Percentiles rank a stretch among this genome's conserved stretches.
These are phyloP conservation scores for Pseudognaphalium luteoalbum DNA, from an alignment of 129 eudicot species.

Conservation along the genomic window DNA sequence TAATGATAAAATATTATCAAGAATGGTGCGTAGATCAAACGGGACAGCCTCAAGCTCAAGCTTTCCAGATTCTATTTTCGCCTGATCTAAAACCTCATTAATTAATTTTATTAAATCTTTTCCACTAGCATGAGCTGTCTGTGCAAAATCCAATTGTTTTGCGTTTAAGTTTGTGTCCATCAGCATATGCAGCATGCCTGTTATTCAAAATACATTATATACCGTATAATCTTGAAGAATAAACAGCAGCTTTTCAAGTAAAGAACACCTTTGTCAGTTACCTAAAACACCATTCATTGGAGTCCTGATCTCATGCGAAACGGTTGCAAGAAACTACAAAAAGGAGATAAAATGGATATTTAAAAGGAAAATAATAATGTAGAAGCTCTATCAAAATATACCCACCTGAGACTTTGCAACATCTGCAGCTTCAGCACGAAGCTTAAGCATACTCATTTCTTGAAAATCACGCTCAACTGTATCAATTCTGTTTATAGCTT, in stretches of 20 bases:
- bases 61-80: constrained; percentile 89
- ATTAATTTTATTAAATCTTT: constrained; percentile 71
- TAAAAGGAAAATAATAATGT: background rate
- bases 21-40: constrained; percentile 74
- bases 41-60: constrained; percentile 89
- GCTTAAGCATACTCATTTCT: constrained; percentile 69
- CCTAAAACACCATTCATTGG: constrained; percentile 98
- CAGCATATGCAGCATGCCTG: constrained; percentile 95
- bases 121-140: constrained; percentile 86
- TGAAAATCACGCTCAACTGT: constrained; percentile 56
- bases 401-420: constrained; percentile 86
- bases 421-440: constrained; percentile 93
- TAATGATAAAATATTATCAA: constrained; percentile 70
- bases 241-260: constrained; percentile 9
- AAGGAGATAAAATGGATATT: background rate
- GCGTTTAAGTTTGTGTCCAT: constrained; percentile 78
- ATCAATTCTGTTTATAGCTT: constrained; percentile 58
- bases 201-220: background rate
- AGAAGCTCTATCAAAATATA: constrained; percentile 12
- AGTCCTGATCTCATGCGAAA: constrained; percentile 94
- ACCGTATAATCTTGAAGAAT: background rate
- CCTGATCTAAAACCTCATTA: constrained; percentile 87
- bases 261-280: constrained; percentile 15
- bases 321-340: constrained; percentile 85
- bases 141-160: constrained; percentile 73